phyloP scores from a whole-genome alignment of 768 basidiomycete genomes.

The Lyophyllum atratum region DNA sequence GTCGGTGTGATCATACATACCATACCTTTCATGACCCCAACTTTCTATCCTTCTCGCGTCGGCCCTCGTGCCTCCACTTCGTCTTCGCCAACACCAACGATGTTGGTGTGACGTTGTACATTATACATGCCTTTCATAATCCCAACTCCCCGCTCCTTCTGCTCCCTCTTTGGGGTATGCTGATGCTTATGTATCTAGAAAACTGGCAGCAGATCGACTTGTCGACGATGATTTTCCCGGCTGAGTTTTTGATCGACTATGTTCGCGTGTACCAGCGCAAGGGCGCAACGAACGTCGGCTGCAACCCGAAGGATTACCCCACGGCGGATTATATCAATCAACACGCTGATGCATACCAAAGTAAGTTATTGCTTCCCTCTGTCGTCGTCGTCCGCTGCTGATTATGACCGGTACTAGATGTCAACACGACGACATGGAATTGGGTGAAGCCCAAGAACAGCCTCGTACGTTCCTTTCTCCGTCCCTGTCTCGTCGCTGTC shows the following conservation, averaged over 20 bases:
- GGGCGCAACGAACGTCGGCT: slow-evolving; percentile 60
- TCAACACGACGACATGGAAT: slow-evolving; percentile 44
- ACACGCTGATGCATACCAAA: slow-evolving; percentile 58
- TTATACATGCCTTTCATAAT: no score
- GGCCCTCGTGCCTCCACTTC: no score
- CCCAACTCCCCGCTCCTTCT: neutral
- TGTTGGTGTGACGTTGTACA: no score
- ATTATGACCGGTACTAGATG: no score
- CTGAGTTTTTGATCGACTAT: slow-evolving; percentile 74
- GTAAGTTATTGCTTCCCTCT: slow-evolving; percentile 39
- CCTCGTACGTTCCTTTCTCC: slow-evolving; percentile 18
- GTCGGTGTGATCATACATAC: no score
- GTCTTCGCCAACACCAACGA: no score
- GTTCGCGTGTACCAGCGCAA: slow-evolving; percentile 79
- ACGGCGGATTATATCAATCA: slow-evolving; percentile 63
- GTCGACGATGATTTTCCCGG: slow-evolving; percentile 65
- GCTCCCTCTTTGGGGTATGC: neutral
- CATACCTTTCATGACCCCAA: no score
- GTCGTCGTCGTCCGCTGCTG: neutral
- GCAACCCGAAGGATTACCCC: slow-evolving; percentile 64
- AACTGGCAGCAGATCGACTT: slow-evolving; percentile 68
- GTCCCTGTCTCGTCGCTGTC: neutral
- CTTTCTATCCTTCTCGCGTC: no score
- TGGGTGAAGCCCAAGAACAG: slow-evolving; percentile 43
- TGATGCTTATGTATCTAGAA: slow-evolving; percentile 28